phyloP scores from a whole-genome alignment of 495 filamentous ascomycete species.

The Bombardia bombarda region DNA sequence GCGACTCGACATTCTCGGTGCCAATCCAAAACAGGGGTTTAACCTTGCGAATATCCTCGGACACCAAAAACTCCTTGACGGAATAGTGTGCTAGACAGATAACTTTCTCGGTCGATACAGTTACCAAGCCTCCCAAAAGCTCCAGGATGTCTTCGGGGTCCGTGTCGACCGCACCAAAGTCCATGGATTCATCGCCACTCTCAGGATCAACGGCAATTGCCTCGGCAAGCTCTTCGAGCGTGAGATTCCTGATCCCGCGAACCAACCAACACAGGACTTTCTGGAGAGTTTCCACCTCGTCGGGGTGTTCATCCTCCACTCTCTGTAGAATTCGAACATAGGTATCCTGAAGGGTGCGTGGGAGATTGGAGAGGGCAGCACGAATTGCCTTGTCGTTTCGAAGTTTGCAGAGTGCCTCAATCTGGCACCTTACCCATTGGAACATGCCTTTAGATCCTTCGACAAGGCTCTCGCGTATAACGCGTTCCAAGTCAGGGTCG shows the following conservation, averaged over 20 bases:
- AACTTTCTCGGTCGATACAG: constrained; percentile 1
- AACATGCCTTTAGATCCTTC: constrained; percentile 22
- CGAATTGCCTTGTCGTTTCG: constrained; percentile 28
- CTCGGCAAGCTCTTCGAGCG: constrained; percentile 22
- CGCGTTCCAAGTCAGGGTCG: not conserved
- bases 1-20: not conserved
- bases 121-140: constrained; percentile 1
- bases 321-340: constrained; percentile 21
- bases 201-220: constrained; percentile 5
- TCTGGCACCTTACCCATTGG: constrained; percentile 30
- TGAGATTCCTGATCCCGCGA: constrained; percentile 5
- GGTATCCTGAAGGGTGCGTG: constrained; percentile 24
- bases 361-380: constrained; percentile 22
- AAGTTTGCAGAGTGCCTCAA: constrained; percentile 28
- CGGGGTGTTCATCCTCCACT: constrained; percentile 10
- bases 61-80: constrained; percentile 19
- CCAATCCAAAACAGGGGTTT: constrained; percentile 5
- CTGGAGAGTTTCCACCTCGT: constrained; percentile 1
- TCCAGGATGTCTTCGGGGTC: constrained; percentile 7
- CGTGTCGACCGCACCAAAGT: not conserved
- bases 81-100: constrained; percentile 19
- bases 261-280: constrained; percentile 7
- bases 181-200: constrained; percentile 3
- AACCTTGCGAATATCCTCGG: constrained; percentile 1
- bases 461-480: not conserved